These are phyloP conservation scores for Aspergillus nanangensis DNA, from an alignment of 495 filamentous ascomycete genomes.

Conservation along the genomic window DNA sequence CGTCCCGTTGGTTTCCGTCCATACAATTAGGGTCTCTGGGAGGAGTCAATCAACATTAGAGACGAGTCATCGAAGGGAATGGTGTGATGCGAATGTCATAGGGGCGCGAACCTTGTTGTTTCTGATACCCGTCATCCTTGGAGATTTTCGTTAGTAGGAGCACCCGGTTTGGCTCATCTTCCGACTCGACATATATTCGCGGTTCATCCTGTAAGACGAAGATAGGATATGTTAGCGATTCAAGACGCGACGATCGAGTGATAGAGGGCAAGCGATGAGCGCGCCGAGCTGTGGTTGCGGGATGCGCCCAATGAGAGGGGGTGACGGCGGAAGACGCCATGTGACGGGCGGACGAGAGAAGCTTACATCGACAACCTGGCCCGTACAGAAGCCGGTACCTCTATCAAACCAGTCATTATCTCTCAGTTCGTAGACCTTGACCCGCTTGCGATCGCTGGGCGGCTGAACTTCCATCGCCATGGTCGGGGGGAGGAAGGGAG, in stretches of 20 bases:
- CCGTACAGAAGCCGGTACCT: slow-evolving; percentile 92
- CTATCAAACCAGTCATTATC: slow-evolving; percentile 99
- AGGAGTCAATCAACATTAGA: slow-evolving; percentile 22
- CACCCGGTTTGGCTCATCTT: slow-evolving; percentile 79
- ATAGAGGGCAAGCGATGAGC: not conserved
- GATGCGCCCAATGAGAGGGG: slow-evolving; percentile 18
- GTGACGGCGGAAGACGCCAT: slow-evolving; percentile 1
- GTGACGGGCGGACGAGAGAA: slow-evolving; percentile 11
- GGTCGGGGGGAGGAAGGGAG: slow-evolving; percentile 30
- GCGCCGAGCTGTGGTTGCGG: not conserved
- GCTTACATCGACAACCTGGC: slow-evolving; percentile 72
- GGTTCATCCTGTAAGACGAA: slow-evolving; percentile 61
- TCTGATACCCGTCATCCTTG: slow-evolving; percentile 96
- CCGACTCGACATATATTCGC: slow-evolving; percentile 85
- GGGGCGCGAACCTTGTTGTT: slow-evolving; percentile 78
- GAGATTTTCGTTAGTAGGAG: slow-evolving; percentile 83
- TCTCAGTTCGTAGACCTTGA: slow-evolving; percentile 97
- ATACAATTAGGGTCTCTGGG: slow-evolving; percentile 93
- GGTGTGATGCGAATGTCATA: not conserved
- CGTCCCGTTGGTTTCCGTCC: slow-evolving; percentile 82
- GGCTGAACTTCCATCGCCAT: slow-evolving; percentile 89
- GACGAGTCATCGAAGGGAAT: not conserved
- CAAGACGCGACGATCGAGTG: no score
- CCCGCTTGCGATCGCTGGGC: slow-evolving; percentile 85
- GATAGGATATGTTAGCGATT: no score